These are phyloP conservation scores for Fusarium foetens DNA, from an alignment of 2,329 filamentous ascomycete species.

Conservation along the genomic window DNA sequence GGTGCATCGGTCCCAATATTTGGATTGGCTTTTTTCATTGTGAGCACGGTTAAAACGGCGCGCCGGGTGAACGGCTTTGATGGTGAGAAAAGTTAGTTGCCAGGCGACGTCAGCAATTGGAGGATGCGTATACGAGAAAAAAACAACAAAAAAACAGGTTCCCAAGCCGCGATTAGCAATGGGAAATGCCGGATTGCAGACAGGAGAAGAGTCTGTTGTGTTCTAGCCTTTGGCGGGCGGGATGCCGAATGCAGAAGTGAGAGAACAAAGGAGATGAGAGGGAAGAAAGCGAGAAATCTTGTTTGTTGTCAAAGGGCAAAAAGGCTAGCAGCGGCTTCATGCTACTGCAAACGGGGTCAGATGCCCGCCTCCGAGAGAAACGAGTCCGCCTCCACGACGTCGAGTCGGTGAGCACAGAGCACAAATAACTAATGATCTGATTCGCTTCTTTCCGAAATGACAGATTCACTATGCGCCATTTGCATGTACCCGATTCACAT, in stretches of 20 bases:
- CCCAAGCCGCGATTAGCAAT: neutral
- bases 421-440: neutral
- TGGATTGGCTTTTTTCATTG: neutral
- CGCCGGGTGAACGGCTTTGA: slow-evolving; percentile 14
- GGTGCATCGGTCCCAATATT: neutral
- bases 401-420: slow-evolving; percentile 13
- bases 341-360: neutral
- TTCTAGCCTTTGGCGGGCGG: neutral
- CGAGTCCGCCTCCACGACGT: neutral
- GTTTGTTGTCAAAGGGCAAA: neutral
- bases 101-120: slow-evolving; percentile 13
- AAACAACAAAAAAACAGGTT: neutral
- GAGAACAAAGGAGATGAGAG: neutral
- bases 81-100: neutral
- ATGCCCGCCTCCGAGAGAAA: neutral
- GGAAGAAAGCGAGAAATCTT: neutral
- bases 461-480: slow-evolving; percentile 11
- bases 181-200: neutral
- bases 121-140: neutral
- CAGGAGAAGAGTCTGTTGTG: neutral
- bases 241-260: neutral
- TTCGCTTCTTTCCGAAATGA: slow-evolving; percentile 3
- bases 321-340: neutral
- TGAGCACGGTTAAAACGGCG: slow-evolving; percentile 12
- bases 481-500: neutral